Base-by-base conservation (phyloP, 2,329 filamentous ascomycete genomes). In the Corinectria fuckeliana region DNA sequence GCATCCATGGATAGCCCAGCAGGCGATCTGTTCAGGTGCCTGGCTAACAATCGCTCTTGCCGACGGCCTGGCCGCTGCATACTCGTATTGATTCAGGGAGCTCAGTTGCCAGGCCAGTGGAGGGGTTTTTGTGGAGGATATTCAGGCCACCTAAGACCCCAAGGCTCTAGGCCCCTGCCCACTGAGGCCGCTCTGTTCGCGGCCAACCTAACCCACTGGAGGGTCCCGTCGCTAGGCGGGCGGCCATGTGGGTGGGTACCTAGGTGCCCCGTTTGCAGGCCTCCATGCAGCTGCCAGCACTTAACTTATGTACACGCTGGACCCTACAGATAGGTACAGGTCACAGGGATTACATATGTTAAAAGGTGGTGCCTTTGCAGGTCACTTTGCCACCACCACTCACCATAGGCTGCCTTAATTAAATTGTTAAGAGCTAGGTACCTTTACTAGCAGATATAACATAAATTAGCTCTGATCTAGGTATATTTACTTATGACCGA, bases 201-300 rank as follows among this genome's bases (percentile, higher is more conserved):
- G 25, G 42, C 25, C 42, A 28, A 23, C 41, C 23, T 11, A 16
- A 45, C 23, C 42, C 25, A 28, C 42, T 45, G 42, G 28, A 45
- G 9, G 25, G 25, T 28, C 42, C n/a, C 23, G 25, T 28, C 42
- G 25, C 23, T 45, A 18, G n/a, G 9, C 25, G 25, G 42, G 42
- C 42, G n/a, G 42, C 42, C 25, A 45, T 45, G 42, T 45, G 25
- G 42, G 5, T 18, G n/a, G n/a, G n/a, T n/a, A n/a, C n/a, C n/a
- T n/a, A n/a, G n/a, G n/a, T n/a, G n/a, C n/a, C n/a, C n/a, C n/a
- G 55, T 36, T 42, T 65, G 63, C 57, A 69, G 65, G 54, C 32
- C n/a, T 36, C 32, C 32, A 36, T 69, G 50, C 57, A 65, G 59
- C 57, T 60, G 57, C 60, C 63, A 56, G 53, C 52, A 56, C 54